Evolutionary conservation across 2,329 filamentous ascomycete genomes (phyloP).

Genomic region (Fusarium aywerte): DNA sequence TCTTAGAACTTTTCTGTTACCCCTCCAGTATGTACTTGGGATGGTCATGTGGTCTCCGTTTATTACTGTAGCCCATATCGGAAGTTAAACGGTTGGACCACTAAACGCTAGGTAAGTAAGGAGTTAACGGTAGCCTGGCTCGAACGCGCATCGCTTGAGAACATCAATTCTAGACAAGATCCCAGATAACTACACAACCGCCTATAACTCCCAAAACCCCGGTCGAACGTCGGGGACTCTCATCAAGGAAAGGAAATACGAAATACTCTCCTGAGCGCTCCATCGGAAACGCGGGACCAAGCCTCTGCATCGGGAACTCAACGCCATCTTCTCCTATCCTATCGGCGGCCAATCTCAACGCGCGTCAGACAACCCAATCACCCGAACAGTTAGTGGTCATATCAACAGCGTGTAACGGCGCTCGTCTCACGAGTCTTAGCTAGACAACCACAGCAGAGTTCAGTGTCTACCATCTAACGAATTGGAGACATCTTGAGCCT

Average conservation of each 20-base stretch:
- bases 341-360: conserved; percentile 37
- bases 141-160: conserved; percentile 33
- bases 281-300: conserved; percentile 2
- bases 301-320: conserved; percentile 18
- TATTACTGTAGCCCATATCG: conserved; percentile 12
- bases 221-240: neutral
- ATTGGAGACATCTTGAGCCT: conserved; percentile 3
- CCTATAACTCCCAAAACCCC: conserved; percentile 4
- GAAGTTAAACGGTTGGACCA: conserved; percentile 9
- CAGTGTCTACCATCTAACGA: conserved; percentile 1
- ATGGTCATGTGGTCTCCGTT: conserved; percentile 11
- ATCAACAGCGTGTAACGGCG: conserved; percentile 28
- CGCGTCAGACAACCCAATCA: conserved; percentile 11
- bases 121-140: conserved; percentile 26
- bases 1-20: too few relatives aligned
- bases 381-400: conserved; percentile 12
- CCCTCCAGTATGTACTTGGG: neutral
- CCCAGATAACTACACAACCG: conserved; percentile 11
- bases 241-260: neutral
- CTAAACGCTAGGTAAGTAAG: too few relatives aligned
- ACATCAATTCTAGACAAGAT: conserved; percentile 36
- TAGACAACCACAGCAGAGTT: neutral
- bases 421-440: conserved; percentile 10
- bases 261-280: neutral
- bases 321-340: conserved; percentile 30